Base-by-base conservation (phyloP, 2,329 filamentous ascomycete species). In the Fusarium pininemorale region DNA sequence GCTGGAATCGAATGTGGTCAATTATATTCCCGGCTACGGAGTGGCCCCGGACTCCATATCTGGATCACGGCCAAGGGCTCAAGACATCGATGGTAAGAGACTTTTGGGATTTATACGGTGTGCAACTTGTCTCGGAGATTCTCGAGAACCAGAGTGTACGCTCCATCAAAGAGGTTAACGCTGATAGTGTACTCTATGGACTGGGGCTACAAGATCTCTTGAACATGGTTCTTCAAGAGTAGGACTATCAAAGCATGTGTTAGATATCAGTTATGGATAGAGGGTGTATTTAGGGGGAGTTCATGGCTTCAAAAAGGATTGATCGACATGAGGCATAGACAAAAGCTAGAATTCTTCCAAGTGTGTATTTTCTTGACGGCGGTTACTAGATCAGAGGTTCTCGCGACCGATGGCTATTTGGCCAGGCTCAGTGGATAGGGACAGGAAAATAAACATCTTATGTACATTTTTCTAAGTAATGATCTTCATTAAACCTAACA, bases 381-480 rank as follows among this genome's bases (percentile, higher is more conserved):
- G 4, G 28, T 30, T 30, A 30, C 28, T 26, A 50, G 28, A 13
- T 32, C 5, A 3, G 3, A 9, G 14, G 45, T 8, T 50, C 47
- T 18, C 22, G 18, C 28, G 47, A 32, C 2, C 20, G 6, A 12
- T 12, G 3, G 16, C 24, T 20, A 5, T 13, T 22, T 16, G 1
- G 7, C 13, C 15, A 13, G 28, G 7, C 0, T n/a, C 10, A 16
- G n/a, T 32, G 5, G 4, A 50, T 9, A 13, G 0, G 6, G 2
- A 3, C 10, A 13, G 7, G 6, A 15, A 3, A 3, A 16, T 12
- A 16, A 12, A 30, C 10, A 12, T 5, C 2, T 30, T 30, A 30
- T 30, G 1, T 12, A 1, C 1, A 30, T 1, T 3, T 30, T 12
- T 30, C 28, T 30, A 12, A 30, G 3, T 0, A 30, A 30, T 30